A percentile compares a stretch with the other conserved stretches of the same genome.
Conservation (phyloP, 257 asterid genomes). For the Plantago elongata region DNA sequence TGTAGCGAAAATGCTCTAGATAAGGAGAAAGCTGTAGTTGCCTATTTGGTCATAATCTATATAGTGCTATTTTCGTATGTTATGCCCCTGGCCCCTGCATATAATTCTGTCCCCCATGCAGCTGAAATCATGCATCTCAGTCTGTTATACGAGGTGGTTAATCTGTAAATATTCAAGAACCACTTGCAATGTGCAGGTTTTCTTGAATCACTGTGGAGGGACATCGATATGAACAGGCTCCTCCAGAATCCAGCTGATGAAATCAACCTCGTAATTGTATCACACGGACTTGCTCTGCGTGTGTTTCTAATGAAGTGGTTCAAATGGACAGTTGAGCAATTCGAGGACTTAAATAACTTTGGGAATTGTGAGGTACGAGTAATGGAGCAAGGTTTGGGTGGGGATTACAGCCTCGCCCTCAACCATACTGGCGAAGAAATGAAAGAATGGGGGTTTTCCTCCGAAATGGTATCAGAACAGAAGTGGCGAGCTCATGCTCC, state of each 20-base stretch:
- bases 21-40: no score
- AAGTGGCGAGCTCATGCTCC: slow-evolving; percentile 41
- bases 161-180: slow-evolving; percentile 12
- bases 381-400: slow-evolving; percentile 52
- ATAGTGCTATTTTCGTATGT: no score
- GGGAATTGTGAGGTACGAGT: slow-evolving; percentile 53
- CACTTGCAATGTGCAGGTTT: slow-evolving; percentile 37
- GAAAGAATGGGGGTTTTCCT: slow-evolving; percentile 53
- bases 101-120: not conserved
- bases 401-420: slow-evolving; percentile 58
- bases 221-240: slow-evolving; percentile 59
- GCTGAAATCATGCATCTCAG: not conserved
- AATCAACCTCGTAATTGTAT: slow-evolving; percentile 46
- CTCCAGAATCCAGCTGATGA: slow-evolving; percentile 32
- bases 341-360: slow-evolving; percentile 44
- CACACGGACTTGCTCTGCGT: slow-evolving; percentile 59
- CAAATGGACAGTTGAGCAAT: slow-evolving; percentile 62
- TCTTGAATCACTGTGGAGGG: slow-evolving; percentile 68
- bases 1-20: no score
- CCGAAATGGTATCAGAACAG: slow-evolving; percentile 57
- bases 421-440: slow-evolving; percentile 41
- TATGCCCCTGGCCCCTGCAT: no score
- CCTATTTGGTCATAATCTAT: no score
- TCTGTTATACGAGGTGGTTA: slow-evolving; percentile 2
- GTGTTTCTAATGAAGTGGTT: slow-evolving; percentile 67